These are phyloP conservation scores for Chamaecrista fasciculata DNA, from an alignment of 306 rosid genomes.

Conservation along the genomic window DNA sequence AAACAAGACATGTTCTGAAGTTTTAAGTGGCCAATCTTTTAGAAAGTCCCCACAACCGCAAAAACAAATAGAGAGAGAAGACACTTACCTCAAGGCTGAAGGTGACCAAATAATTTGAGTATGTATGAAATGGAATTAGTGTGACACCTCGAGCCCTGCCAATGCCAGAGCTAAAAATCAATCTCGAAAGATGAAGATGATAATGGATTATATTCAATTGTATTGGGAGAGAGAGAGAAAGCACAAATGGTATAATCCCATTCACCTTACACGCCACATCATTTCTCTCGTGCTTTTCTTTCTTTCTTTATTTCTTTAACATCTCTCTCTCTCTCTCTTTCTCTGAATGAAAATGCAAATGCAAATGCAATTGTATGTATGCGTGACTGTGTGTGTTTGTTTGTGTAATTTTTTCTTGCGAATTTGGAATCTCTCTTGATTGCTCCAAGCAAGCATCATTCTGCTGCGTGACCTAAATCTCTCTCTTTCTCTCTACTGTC, in stretches of 20 bases:
- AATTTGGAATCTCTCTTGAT: conserved; percentile 52
- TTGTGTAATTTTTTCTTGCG: conserved; percentile 2
- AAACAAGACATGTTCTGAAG: conserved; percentile 52
- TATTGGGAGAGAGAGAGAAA: conserved; percentile 20
- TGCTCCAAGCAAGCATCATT: conserved; percentile 66
- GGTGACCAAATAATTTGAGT: conserved; percentile 34
- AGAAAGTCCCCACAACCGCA: conserved; percentile 41
- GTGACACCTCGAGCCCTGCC: conserved; percentile 60
- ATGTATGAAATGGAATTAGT: conserved; percentile 4
- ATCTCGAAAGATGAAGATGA: conserved; percentile 50
- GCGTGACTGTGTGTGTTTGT: background rate
- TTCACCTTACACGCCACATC: conserved; percentile 48
- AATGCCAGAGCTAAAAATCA: conserved; percentile 47
- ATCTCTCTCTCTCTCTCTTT: background rate
- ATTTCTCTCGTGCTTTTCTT: conserved; percentile 50
- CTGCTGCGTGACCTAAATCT: conserved; percentile 40
- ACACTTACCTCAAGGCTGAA: background rate
- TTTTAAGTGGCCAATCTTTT: conserved; percentile 46
- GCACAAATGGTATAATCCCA: background rate
- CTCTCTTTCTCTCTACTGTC: conserved; percentile 31
- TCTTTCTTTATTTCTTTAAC: no score
- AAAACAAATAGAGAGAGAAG: background rate
- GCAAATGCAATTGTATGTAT: no score
- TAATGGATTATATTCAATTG: background rate
- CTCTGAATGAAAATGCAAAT: background rate